Base-by-base conservation (phyloP, 768 basidiomycete species). In the Auriscalpium vulgare region DNA sequence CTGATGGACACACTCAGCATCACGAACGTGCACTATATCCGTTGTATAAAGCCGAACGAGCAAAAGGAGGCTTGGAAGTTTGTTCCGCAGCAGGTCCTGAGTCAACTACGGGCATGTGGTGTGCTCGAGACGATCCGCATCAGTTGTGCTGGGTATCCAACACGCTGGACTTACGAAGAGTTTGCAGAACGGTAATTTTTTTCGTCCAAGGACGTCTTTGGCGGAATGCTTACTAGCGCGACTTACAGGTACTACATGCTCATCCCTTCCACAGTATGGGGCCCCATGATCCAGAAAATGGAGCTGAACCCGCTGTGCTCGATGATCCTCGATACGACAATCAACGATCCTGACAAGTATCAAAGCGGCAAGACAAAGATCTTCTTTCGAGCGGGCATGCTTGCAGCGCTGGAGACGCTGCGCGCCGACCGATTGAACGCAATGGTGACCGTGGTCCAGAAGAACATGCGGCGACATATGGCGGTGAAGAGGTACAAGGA, bases 31-130 rank as follows among this genome's bases (percentile, higher is more conserved):
- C 97, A 99, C 67, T 99, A 99, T 67, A 99, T 99, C 66, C 85
- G 97, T 48, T 99, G 97, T 70, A 98, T 99, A 76, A 99, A 99
- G 70, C 97, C 97, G 2, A 99, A 99, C 68, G 97, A 99, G 66
- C 79, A 81, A 60, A 99, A 99, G 75, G 84, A 79, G 53, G 93
- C 97, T 38, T 99, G 97, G 97, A 92, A 94, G 67, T 95, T 97
- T 66, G 84, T 88, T 34, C 91, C 95, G 36, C 91, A 95, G 63
- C 94, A 98, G 68, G 97, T 99, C 14, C 73, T 99, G 46, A 85
- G 91, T 17, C 97, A 99, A 69, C 74, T 99, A 34, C 83, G 97
- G 48, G 97, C 97, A 55, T 99, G 97, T 71, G 97, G 97, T 84
- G 97, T 99, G 54, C 78, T 99, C 44, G 97, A 99, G 71, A 99